Conservation (phyloP, 805 yeast genomes). For the Kluyveromyces siamensis region DNA sequence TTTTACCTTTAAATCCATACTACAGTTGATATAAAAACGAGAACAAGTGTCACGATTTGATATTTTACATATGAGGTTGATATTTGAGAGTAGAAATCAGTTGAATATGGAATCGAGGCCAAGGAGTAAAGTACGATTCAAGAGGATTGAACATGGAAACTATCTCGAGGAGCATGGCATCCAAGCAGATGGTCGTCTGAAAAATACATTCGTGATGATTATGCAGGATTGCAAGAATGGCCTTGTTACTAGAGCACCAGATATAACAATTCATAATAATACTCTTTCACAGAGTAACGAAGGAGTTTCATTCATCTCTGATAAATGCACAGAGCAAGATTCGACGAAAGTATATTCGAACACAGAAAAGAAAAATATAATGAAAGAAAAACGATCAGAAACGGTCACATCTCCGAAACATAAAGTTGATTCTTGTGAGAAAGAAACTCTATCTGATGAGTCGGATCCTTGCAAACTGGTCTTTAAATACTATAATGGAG, state of each 20-base stretch:
- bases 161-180: background rate
- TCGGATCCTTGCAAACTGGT: background rate
- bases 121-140: background rate
- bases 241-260: background rate
- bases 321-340: background rate
- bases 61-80: background rate
- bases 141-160: background rate
- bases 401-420: too few species aligned
- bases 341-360: background rate
- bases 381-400: too few species aligned
- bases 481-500: background rate
- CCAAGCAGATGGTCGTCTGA: background rate
- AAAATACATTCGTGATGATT: background rate
- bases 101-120: background rate
- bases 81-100: background rate
- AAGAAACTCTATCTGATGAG: background rate
- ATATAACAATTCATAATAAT: background rate
- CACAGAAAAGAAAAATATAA: background rate
- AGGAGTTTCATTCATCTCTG: background rate
- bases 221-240: constrained; percentile 1
- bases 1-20: too few species aligned
- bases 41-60: too few species aligned
- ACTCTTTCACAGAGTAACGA: background rate
- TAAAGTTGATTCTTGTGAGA: too few species aligned
- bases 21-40: too few species aligned